Evolutionary conservation across 495 filamentous ascomycete species (phyloP), one percentile per base, ranked within the genome.

Genomic region (Hyaloscypha variabilis): DNA sequence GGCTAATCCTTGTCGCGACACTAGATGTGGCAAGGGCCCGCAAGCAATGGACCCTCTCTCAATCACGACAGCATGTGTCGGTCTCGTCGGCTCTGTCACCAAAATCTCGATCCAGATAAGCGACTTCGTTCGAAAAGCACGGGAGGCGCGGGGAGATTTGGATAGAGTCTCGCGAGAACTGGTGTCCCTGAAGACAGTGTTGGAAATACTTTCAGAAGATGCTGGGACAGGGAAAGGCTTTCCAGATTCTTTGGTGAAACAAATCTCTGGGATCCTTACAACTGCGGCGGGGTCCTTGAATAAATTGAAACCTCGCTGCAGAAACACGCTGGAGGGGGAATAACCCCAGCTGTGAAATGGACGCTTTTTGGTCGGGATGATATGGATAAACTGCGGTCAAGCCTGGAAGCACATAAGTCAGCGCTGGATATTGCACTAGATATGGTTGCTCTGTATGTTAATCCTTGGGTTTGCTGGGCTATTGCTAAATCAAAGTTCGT

Each of bases 201-300:
- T 83, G n/a, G 75, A 75, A 42, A 66, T 82, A 10, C 68, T 83
- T 28, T 73, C 74, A n/a, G 77, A 82, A 60, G 80, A 84, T 67
- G 78, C 78, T 19, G 69, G 73, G n/a, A 78, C 76, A 6, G 74
- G 76, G 28, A 65, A 68, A 19, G 31, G 67, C 66, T 23, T 72
- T 34, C 49, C 67, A 42, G n/a, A 52, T 28, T 54, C 54, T 28
- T 56, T 73, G 5, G 58, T 67, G 52, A n/a, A 8, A 14, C 68
- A 74, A 30, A 66, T 72, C 51, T 59, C 50, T 21, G 65, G 68
- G 25, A 73, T 73, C 58, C 51, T 69, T 11, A 46, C 23, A 73
- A 69, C 42, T 74, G 69, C 66, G 39, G 51, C 1, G 62, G 51
- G 17, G 62, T 71, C 31, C 49, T 73, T 5, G 64, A 59, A 6